Base-by-base conservation (phyloP, 2,329 filamentous ascomycete genomes). In the Ophiostoma novo-ulmi region DNA sequence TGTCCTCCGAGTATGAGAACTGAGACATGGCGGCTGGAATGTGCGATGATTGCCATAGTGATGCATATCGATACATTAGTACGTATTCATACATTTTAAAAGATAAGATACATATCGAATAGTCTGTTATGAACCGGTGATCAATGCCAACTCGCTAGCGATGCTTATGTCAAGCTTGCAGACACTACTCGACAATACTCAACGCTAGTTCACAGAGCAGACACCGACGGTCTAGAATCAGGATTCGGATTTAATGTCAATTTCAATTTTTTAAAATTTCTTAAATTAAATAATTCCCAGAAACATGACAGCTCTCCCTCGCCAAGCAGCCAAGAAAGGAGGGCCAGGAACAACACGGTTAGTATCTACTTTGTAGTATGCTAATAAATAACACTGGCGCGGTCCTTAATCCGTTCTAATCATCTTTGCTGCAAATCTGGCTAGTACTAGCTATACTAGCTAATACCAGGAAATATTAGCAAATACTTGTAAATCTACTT, bases 251-350 rank as follows among this genome's bases (percentile, higher is more conserved):
- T 58, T 58, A 26, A 58, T 58, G 26, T 58, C n/a, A 26, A 10
- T 31, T 31, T 31, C 31, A 31, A 4, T 31, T 26, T 26, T 2
- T 26, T 26, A 26, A 26, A 48, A 17, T 14, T 5, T 20, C 44
- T 48, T 58, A 58, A 58, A 58, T 58, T 58, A 26, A n/a, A 58
- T 13, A 58, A 48, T 44, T 44, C 41, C 41, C 14, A 44, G 41
- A 44, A 44, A 20, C 44, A 17, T 48, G 44, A 48, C n/a, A 48
- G 44, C 44, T 48, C 44, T 17, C 44, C 44, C 44, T 48, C 52
- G 52, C 52, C 52, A 58, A 58, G 52, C 52, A 58, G 52, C 52
- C 52, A 58, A 58, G 52, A 58, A 58, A 58, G 52, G 52, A 31
- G 52, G 22, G 52, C 22, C 52, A 58, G 52, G 52, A 58, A 58